phyloP scores from a whole-genome alignment of 163 green algal species.

The Coccomyxa subellipsoidea region DNA sequence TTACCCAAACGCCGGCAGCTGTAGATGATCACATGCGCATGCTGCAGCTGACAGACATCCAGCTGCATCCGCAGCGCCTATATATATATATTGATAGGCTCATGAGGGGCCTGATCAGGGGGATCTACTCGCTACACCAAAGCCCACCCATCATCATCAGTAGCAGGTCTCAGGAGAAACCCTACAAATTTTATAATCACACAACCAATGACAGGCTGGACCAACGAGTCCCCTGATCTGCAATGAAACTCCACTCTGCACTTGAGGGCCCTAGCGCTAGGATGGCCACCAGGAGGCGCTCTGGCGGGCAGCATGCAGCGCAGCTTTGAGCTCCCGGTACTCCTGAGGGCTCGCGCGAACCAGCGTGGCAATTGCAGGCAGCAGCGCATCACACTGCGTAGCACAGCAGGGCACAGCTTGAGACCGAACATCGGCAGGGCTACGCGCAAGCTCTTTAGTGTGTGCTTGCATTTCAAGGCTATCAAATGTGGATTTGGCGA shows the following conservation, averaged over 20 bases:
- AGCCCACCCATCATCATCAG: too few species aligned
- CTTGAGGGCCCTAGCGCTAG: neutral
- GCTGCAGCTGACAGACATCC: too few species aligned
- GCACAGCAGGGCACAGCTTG: neutral
- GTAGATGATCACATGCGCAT: too few species aligned
- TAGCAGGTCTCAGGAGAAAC: too few species aligned
- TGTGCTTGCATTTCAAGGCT: neutral
- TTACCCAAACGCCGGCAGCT: too few species aligned
- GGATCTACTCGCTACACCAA: too few species aligned
- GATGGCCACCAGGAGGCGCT: neutral
- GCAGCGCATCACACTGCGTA: slow-evolving; percentile 58
- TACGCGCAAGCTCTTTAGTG: neutral
- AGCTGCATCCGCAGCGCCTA: too few species aligned
- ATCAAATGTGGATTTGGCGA: neutral
- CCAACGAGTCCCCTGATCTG: too few species aligned
- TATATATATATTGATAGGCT: too few species aligned
- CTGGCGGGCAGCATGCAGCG: neutral
- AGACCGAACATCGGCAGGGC: neutral
- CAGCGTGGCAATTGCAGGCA: slow-evolving; percentile 71
- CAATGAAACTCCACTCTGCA: neutral
- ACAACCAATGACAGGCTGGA: too few species aligned
- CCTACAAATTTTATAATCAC: too few species aligned
- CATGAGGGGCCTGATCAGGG: too few species aligned
- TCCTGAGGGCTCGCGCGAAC: slow-evolving; percentile 51
- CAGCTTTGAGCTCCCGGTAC: slow-evolving; percentile 23